Conservation (phyloP, 441 rosid genomes). For the Adansonia grandidieri region DNA sequence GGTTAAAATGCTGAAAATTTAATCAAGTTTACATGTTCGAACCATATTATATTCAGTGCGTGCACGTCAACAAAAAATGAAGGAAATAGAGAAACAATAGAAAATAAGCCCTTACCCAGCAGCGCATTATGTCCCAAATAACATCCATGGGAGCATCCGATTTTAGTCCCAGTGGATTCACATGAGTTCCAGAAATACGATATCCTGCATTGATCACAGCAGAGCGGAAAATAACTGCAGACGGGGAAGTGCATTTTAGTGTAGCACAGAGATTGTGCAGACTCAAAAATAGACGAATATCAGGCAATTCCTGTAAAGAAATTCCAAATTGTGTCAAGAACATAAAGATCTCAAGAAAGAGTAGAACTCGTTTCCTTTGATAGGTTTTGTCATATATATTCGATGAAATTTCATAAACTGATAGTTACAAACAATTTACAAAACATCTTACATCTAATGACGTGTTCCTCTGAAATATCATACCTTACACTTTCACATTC, state of each 20-base stretch:
- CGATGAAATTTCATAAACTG: neutral
- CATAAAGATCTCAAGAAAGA: constrained; percentile 22
- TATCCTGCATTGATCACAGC: constrained; percentile 94
- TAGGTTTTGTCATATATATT: neutral
- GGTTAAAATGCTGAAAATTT: neutral
- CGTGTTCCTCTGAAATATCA: neutral
- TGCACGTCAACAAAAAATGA: neutral
- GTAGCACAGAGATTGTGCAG: constrained; percentile 93
- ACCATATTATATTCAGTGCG: neutral
- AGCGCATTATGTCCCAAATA: constrained; percentile 97
- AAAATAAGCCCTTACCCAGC: constrained; percentile 75
- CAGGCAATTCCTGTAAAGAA: constrained; percentile 78
- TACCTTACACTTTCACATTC: neutral
- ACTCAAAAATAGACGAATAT: constrained; percentile 90
- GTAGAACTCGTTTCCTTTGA: neutral
- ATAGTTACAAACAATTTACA: neutral
- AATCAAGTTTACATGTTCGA: neutral
- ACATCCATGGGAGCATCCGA: constrained; percentile 97
- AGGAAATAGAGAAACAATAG: neutral
- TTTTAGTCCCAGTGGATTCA: constrained; percentile 85
- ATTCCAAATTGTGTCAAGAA: constrained; percentile 18
- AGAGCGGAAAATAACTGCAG: constrained; percentile 87
- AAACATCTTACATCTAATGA: neutral
- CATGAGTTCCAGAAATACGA: constrained; percentile 91
- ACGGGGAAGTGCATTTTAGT: constrained; percentile 92